Conservation (phyloP, 352 stramenopile species). For the Labyrinthula sp. region DNA sequence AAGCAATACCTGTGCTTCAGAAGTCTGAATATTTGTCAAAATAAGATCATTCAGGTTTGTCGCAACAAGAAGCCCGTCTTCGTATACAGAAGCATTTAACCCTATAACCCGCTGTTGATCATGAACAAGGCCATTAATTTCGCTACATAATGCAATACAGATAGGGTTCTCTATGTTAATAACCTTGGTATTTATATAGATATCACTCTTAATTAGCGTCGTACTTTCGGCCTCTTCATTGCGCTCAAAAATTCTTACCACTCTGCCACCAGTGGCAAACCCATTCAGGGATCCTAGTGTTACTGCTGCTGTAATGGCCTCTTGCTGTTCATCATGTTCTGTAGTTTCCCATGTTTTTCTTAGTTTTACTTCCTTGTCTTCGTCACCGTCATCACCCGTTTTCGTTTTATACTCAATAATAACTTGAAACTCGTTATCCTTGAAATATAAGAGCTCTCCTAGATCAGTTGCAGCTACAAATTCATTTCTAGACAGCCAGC, state of each 20-base stretch:
- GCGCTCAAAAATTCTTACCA: constrained; percentile 48
- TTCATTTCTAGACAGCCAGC: constrained; percentile 67
- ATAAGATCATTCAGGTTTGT: too few relatives aligned
- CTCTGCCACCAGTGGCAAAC: too few relatives aligned
- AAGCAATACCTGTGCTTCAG: too few relatives aligned
- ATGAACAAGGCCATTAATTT: too few relatives aligned
- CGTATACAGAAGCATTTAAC: too few relatives aligned
- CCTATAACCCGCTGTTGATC: too few relatives aligned
- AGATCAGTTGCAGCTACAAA: constrained; percentile 60
- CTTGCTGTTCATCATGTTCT: constrained; percentile 59
- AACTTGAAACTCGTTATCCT: constrained; percentile 65
- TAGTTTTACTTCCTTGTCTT: constrained; percentile 49
- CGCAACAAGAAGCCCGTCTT: too few relatives aligned
- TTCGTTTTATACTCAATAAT: constrained; percentile 32
- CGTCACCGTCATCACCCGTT: constrained; percentile 33
- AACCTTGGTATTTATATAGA: constrained; percentile 38
- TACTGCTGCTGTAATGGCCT: constrained; percentile 42
- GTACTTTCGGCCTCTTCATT: constrained; percentile 32
- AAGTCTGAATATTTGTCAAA: too few relatives aligned
- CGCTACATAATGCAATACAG: too few relatives aligned
- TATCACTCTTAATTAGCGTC: neutral
- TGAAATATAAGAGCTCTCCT: constrained; percentile 68
- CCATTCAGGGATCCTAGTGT: too few relatives aligned
- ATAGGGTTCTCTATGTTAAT: too few relatives aligned
- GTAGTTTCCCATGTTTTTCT: constrained; percentile 57